Evolutionary conservation across 805 yeast species (phyloP).

Genomic region (Ogataea nakhonphanomensis): DNA sequence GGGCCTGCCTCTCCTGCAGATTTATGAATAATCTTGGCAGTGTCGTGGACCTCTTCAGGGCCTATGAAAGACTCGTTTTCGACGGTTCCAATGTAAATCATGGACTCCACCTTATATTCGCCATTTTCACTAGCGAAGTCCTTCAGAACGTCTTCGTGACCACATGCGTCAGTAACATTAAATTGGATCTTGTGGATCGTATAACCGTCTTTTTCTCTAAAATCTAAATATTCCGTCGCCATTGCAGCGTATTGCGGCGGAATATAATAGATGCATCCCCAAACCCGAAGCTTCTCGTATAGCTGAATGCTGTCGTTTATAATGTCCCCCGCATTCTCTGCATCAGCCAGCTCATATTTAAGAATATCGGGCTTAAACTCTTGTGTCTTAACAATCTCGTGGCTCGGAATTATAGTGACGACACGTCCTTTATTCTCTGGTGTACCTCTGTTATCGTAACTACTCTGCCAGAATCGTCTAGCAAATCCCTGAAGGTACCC

Average conservation of each 20-base stretch:
- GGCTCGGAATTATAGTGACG: conserved; percentile 68
- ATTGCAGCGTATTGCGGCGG: conserved; percentile 57
- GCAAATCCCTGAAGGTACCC: conserved; percentile 76
- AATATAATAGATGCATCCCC: conserved; percentile 85
- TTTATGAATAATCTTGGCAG: conserved; percentile 58
- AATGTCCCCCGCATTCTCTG: conserved; percentile 15
- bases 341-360: conserved; percentile 24
- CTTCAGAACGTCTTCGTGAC: conserved; percentile 23
- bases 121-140: conserved; percentile 35
- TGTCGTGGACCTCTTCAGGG: conserved; percentile 56
- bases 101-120: conserved; percentile 46
- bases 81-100: conserved; percentile 79
- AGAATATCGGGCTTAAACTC: conserved; percentile 42
- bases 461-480: conserved; percentile 88
- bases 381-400: conserved; percentile 43
- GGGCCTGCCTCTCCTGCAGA: conserved; percentile 79
- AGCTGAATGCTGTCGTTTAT: conserved; percentile 23
- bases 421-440: conserved; percentile 87
- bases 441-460: conserved; percentile 88
- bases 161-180: conserved; percentile 36
- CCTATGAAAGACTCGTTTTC: conserved; percentile 83
- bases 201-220: conserved; percentile 89
- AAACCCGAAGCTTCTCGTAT: conserved; percentile 48
- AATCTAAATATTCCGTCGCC: conserved; percentile 68
- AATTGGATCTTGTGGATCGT: conserved; percentile 65